Evolutionary conservation across 805 yeast species (phyloP).

Genomic region (Priceomyces haplophilus): DNA sequence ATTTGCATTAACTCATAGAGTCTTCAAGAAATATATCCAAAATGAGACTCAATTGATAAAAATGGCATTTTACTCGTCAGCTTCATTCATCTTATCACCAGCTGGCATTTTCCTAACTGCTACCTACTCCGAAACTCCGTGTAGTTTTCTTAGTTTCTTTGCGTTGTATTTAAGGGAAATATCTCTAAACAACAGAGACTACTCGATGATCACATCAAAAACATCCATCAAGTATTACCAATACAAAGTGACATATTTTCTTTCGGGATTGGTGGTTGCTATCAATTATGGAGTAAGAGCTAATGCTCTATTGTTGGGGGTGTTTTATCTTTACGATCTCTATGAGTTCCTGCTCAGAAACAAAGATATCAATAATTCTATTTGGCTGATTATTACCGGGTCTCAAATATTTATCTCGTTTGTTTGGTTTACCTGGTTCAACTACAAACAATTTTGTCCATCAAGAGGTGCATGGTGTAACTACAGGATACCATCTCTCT

Average conservation of each 20-base stretch:
- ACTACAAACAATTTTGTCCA: constrained; percentile 65
- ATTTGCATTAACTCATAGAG: constrained; percentile 44
- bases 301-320: constrained; percentile 73
- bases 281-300: constrained; percentile 65
- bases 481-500: constrained; percentile 53
- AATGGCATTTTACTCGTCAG: constrained; percentile 28
- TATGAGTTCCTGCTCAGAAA: constrained; percentile 16
- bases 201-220: constrained; percentile 12
- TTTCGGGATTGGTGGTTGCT: constrained; percentile 55
- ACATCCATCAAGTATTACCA: constrained; percentile 14
- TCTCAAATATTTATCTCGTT: constrained; percentile 46
- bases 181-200: constrained; percentile 20
- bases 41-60: constrained; percentile 12
- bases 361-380: constrained; percentile 15
- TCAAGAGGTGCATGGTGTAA: constrained; percentile 77
- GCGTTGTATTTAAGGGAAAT: constrained; percentile 54
- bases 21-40: constrained; percentile 22
- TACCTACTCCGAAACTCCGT: constrained; percentile 73
- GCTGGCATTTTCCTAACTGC: constrained; percentile 76
- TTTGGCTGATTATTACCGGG: constrained; percentile 54
- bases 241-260: constrained; percentile 28
- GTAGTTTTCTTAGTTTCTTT: constrained; percentile 56
- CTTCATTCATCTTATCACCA: constrained; percentile 61
- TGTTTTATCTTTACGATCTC: constrained; percentile 60
- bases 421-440: constrained; percentile 45